A percentile compares a stretch with the other conserved stretches of the same genome.
Evolutionary conservation across 73 alveolate species (phyloP).

Genomic region (Paramecium sonneborni): DNA sequence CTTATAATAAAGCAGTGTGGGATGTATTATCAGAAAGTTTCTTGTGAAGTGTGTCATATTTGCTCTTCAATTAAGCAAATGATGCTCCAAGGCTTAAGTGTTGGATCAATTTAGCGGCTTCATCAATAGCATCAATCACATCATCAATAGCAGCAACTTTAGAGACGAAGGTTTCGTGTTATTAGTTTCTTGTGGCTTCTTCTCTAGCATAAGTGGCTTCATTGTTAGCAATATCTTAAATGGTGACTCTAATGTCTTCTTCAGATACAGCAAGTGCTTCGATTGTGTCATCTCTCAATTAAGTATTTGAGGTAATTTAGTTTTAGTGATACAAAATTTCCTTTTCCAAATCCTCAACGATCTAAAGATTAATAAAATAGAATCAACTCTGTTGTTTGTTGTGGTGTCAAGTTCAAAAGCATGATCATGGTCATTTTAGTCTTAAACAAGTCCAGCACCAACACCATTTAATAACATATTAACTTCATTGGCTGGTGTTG

Average conservation of each 20-base stretch:
- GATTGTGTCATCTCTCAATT: slow-evolving; percentile 53
- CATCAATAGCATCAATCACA: slow-evolving; percentile 66
- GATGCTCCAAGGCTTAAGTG: slow-evolving; percentile 65
- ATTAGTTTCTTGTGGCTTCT: slow-evolving; percentile 49
- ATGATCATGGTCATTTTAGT: slow-evolving; percentile 24
- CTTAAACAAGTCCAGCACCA: slow-evolving; percentile 48
- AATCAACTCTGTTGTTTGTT: slow-evolving; percentile 3
- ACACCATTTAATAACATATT: slow-evolving; percentile 52
- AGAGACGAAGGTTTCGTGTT: slow-evolving; percentile 34
- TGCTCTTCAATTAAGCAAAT: slow-evolving; percentile 58
- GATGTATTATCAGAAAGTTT: slow-evolving; percentile 51
- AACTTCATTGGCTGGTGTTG: slow-evolving; percentile 55
- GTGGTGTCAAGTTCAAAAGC: slow-evolving; percentile 27
- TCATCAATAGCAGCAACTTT: slow-evolving; percentile 57
- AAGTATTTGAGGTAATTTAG: slow-evolving; percentile 17
- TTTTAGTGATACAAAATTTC: slow-evolving; percentile 20
- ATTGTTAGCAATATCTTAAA: slow-evolving; percentile 38
- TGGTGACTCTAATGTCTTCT: slow-evolving; percentile 37
- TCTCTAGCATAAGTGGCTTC: slow-evolving; percentile 59
- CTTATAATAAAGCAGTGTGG: slow-evolving; percentile 59
- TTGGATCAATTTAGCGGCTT: slow-evolving; percentile 63
- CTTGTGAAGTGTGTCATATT: slow-evolving; percentile 58
- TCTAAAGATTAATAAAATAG: not conserved
- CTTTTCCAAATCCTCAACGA: slow-evolving; percentile 36
- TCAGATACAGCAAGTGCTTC: slow-evolving; percentile 51